phyloP scores from a whole-genome alignment of 208 protist genomes.

The Crithidia bombi region DNA sequence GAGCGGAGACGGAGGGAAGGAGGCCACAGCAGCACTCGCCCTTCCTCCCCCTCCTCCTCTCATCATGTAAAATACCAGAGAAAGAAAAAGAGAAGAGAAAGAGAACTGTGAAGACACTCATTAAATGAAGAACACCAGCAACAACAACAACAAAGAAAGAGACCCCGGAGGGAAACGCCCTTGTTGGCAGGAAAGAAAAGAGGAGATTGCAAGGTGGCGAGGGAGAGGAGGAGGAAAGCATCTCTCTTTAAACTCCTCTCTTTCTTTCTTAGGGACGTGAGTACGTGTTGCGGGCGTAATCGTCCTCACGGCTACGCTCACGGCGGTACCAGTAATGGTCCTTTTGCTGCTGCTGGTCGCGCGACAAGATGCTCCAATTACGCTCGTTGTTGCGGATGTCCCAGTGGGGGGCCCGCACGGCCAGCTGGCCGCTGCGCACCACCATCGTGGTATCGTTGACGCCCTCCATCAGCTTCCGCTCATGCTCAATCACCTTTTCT shows the following conservation, averaged over 20 bases:
- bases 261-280: constrained; percentile 34
- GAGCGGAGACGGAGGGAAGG: too few species aligned
- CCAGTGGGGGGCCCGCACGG: constrained; percentile 82
- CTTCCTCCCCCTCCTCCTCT: too few species aligned
- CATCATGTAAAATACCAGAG: neutral
- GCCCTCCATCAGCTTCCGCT: constrained; percentile 57
- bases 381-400: constrained; percentile 88
- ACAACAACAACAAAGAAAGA: neutral
- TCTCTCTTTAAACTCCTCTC: too few species aligned
- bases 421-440: constrained; percentile 77
- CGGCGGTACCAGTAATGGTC: constrained; percentile 89
- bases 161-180: too few species aligned
- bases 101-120: constrained; percentile 2
- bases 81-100: neutral
- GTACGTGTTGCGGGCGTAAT: constrained; percentile 83
- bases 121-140: neutral
- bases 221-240: too few species aligned
- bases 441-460: constrained; percentile 74
- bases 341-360: constrained; percentile 89
- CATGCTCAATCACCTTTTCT: constrained; percentile 61
- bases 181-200: too few species aligned
- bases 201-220: neutral
- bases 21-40: too few species aligned
- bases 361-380: constrained; percentile 84
- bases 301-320: constrained; percentile 83